A percentile compares a stretch with the other conserved stretches of the same genome.
Conservation (phyloP, 345 rosid genomes). For the Salix koriyanagi region DNA sequence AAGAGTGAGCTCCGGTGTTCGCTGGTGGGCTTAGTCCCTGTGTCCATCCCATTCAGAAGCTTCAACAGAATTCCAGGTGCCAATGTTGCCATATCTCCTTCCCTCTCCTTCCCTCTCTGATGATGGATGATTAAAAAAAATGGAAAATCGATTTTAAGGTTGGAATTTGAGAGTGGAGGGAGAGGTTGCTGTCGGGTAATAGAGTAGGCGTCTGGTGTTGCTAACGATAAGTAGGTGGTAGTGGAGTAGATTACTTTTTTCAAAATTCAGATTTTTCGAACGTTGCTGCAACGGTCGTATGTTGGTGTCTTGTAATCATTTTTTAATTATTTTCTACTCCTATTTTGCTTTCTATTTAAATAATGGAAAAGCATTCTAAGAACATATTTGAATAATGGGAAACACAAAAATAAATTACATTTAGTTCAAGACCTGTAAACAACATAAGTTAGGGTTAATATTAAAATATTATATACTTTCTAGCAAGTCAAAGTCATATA, state of each 20-base stretch:
- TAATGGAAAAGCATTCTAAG: neutral
- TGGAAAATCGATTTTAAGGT: neutral
- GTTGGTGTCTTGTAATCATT: slow-evolving; percentile 6
- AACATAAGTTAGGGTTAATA: too few relatives aligned
- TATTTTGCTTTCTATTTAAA: neutral
- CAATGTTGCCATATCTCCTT: slow-evolving; percentile 53
- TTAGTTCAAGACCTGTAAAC: neutral
- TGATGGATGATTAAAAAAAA: neutral
- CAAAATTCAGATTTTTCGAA: slow-evolving; percentile 11
- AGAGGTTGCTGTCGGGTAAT: slow-evolving; percentile 1
- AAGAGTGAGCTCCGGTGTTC: slow-evolving; percentile 85
- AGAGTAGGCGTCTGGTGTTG: slow-evolving; percentile 1
- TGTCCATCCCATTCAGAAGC: slow-evolving; percentile 78
- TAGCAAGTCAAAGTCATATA: too few relatives aligned
- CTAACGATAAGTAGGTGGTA: slow-evolving; percentile 39
- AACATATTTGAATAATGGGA: neutral
- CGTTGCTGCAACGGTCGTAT: slow-evolving; percentile 60
- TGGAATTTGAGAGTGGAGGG: neutral
- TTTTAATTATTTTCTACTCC: neutral
- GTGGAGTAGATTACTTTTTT: neutral
- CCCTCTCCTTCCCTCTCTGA: neutral
- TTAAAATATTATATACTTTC: too few relatives aligned
- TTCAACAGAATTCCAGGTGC: slow-evolving; percentile 79
- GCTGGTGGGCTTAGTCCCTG: slow-evolving; percentile 74
- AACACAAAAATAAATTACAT: neutral